These are phyloP conservation scores for Anisodus acutangulus DNA, from an alignment of 257 asterid genomes.

Conservation along the genomic window DNA sequence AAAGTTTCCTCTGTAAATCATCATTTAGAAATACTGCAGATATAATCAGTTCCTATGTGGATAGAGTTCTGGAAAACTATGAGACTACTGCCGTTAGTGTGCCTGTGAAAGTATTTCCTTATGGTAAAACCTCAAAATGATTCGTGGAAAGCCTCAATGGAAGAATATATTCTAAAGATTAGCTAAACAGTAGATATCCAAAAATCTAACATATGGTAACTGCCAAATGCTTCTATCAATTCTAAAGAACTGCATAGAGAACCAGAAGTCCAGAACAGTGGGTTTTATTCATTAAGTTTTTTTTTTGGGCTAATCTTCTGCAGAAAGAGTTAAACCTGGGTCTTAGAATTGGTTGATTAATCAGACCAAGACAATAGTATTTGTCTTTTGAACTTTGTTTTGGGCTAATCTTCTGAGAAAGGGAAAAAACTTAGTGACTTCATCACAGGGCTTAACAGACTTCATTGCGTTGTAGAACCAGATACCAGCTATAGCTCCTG, in stretches of 20 bases:
- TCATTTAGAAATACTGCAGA: background rate
- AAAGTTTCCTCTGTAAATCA: background rate
- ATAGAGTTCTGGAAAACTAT: background rate
- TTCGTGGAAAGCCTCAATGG: background rate
- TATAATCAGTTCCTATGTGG: constrained; percentile 1
- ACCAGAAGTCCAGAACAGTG: background rate
- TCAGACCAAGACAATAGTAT: background rate
- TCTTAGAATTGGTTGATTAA: constrained; percentile 12
- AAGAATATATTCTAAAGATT: constrained; percentile 14
- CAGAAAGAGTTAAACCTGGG: background rate
- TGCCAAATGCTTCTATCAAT: constrained; percentile 8
- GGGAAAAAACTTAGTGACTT: constrained; percentile 30
- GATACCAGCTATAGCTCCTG: constrained; percentile 47
- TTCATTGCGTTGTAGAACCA: constrained; percentile 44
- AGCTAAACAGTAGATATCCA: background rate
- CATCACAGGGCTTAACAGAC: constrained; percentile 30
- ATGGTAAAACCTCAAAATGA: constrained; percentile 1
- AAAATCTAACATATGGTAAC: background rate
- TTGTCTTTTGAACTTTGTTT: background rate
- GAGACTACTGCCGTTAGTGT: background rate
- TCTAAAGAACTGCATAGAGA: background rate
- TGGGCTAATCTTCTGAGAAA: constrained; percentile 24
- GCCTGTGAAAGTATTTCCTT: background rate
- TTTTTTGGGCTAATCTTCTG: background rate
- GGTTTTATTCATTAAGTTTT: background rate